A percentile compares a stretch with the other conserved stretches of the same genome.
These are phyloP conservation scores for Xylaria sp. DNA, from an alignment of 2,329 filamentous ascomycete species.

Conservation along the genomic window DNA sequence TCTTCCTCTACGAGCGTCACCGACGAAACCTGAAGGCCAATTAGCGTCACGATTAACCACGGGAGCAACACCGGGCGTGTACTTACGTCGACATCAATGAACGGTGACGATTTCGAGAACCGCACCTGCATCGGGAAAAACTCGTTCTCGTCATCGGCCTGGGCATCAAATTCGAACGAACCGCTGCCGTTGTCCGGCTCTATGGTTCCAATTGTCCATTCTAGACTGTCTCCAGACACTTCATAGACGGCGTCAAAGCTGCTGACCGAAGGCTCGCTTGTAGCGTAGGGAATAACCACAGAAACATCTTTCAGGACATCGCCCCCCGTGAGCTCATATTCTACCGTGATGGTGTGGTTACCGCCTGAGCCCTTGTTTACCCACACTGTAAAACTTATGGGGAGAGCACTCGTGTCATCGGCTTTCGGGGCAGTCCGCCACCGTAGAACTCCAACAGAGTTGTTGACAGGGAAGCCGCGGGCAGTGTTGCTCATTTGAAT, in stretches of 20 bases:
- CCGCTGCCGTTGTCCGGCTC: slow-evolving; percentile 85
- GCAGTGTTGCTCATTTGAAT: slow-evolving; percentile 91
- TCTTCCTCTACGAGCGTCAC: slow-evolving; percentile 79
- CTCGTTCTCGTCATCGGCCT: slow-evolving; percentile 86
- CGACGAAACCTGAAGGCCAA: slow-evolving; percentile 67
- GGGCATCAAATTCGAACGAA: slow-evolving; percentile 94
- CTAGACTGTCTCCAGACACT: slow-evolving; percentile 89
- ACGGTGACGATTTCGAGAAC: slow-evolving; percentile 87
- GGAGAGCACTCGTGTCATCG: slow-evolving; percentile 83
- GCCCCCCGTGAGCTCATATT: slow-evolving; percentile 90
- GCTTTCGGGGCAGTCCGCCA: slow-evolving; percentile 88
- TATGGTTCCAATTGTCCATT: slow-evolving; percentile 92
- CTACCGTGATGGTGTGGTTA: slow-evolving; percentile 90
- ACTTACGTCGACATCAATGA: slow-evolving; percentile 93
- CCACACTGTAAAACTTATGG: slow-evolving; percentile 98
- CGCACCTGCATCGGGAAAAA: slow-evolving; percentile 98
- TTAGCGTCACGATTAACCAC: slow-evolving; percentile 17
- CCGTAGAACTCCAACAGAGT: slow-evolving; percentile 89
- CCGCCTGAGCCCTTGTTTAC: slow-evolving; percentile 86
- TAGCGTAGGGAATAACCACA: slow-evolving; percentile 87
- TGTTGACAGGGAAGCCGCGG: slow-evolving; percentile 94
- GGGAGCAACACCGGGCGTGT: slow-evolving; percentile 11
- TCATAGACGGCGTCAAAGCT: slow-evolving; percentile 96
- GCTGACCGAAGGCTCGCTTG: slow-evolving; percentile 85
- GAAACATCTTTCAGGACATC: slow-evolving; percentile 84